These are phyloP conservation scores for Mycena galopus DNA, from an alignment of 768 basidiomycete genomes.

Conservation along the genomic window DNA sequence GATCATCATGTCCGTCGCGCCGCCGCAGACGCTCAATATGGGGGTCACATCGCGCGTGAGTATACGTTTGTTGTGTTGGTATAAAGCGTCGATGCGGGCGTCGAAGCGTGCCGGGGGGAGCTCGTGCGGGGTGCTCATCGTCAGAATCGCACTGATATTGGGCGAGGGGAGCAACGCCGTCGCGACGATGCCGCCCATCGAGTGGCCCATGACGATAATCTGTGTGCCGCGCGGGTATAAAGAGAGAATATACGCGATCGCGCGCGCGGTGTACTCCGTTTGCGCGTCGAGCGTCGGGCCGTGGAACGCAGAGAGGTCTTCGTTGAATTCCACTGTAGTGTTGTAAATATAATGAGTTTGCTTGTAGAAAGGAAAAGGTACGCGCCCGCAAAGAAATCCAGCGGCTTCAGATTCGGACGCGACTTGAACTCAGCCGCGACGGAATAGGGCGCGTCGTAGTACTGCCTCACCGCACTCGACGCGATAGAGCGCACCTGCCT, in stretches of 20 bases:
- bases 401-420: conserved; percentile 58
- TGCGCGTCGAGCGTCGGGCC: conserved; percentile 89
- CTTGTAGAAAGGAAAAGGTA: conserved; percentile 5
- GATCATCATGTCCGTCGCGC: conserved; percentile 92
- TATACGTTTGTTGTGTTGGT: conserved; percentile 57
- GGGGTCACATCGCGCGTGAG: conserved; percentile 67
- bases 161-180: conserved; percentile 78
- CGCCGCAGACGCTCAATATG: conserved; percentile 90
- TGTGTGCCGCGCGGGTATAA: conserved; percentile 73
- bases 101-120: conserved; percentile 93
- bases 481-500: conserved; percentile 96
- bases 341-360: background rate
- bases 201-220: conserved; percentile 90
- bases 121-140: conserved; percentile 95
- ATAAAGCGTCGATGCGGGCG: conserved; percentile 81
- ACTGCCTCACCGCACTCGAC: conserved; percentile 89
- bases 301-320: conserved; percentile 96
- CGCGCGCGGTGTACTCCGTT: conserved; percentile 77
- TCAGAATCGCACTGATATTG: conserved; percentile 83
- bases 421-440: conserved; percentile 67
- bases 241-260: conserved; percentile 84
- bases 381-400: conserved; percentile 92
- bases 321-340: conserved; percentile 87
- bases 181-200: conserved; percentile 97
- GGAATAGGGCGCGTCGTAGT: conserved; percentile 71